A percentile compares a stretch with the other conserved stretches of the same genome.
Conservation (phyloP, 208 protist genomes). For the Porcisia hertigi region DNA sequence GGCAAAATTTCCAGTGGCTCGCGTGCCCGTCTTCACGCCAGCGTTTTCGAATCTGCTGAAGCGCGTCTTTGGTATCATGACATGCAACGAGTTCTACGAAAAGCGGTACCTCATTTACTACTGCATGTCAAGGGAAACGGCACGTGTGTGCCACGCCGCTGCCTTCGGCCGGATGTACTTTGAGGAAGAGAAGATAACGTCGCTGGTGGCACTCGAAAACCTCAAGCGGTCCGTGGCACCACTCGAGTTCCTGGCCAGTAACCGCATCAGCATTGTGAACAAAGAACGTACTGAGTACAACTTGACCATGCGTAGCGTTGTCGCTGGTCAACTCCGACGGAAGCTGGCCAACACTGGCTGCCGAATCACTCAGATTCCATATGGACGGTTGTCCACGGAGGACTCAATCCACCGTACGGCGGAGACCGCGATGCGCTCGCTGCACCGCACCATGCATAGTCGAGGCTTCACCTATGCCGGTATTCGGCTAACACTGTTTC, state of each 20-base stretch:
- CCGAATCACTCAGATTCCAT: conserved; percentile 20
- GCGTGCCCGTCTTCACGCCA: conserved; percentile 57
- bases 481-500: neutral
- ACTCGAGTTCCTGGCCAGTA: conserved; percentile 33
- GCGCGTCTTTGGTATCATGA: conserved; percentile 59
- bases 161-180: conserved; percentile 60
- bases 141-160: conserved; percentile 40
- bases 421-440: conserved; percentile 5
- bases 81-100: conserved; percentile 46
- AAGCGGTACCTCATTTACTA: conserved; percentile 48
- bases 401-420: conserved; percentile 44
- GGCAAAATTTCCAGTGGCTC: conserved; percentile 37
- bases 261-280: conserved; percentile 45
- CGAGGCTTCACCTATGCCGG: neutral
- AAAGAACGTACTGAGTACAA: conserved; percentile 18
- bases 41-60: conserved; percentile 60
- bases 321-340: neutral
- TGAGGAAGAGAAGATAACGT: conserved; percentile 36
- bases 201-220: conserved; percentile 36
- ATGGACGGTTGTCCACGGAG: conserved; percentile 65
- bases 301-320: neutral
- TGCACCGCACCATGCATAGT: neutral
- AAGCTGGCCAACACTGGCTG: neutral
- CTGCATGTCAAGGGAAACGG: conserved; percentile 50
- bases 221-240: conserved; percentile 1